phyloP scores from a whole-genome alignment of 2,329 filamentous ascomycete genomes.

The Cladophialophora bantiana region DNA sequence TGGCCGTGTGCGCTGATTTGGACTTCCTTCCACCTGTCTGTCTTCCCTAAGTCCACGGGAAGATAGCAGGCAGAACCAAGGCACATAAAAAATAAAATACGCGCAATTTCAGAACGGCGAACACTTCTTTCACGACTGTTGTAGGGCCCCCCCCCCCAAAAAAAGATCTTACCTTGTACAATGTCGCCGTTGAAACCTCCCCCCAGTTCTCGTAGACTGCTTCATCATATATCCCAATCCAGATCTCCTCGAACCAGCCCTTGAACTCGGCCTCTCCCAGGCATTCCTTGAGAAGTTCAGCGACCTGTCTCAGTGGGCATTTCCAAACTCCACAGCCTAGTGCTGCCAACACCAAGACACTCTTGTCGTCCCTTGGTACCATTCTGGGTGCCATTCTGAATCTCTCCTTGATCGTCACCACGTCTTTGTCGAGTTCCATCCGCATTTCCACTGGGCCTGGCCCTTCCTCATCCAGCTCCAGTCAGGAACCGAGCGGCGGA shows the following conservation, averaged over 20 bases:
- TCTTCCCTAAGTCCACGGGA: no score
- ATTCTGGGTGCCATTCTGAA: slow-evolving; percentile 21
- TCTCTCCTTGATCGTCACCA: slow-evolving; percentile 17
- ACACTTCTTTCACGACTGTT: no score
- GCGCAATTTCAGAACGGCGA: no score
- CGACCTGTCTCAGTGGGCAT: slow-evolving; percentile 21
- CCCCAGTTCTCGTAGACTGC: slow-evolving; percentile 15
- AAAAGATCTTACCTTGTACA: no score
- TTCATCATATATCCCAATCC: slow-evolving; percentile 23
- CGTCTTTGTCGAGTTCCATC: slow-evolving; percentile 20
- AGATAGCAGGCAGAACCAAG: no score
- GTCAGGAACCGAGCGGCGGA: slow-evolving; percentile 13
- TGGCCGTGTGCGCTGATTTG: no score
- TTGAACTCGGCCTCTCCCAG: slow-evolving; percentile 18
- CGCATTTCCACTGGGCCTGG: slow-evolving; percentile 5
- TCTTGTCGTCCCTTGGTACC: slow-evolving; percentile 18
- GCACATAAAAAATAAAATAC: no score
- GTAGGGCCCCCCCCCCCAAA: no score
- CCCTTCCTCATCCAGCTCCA: background rate
- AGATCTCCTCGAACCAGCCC: slow-evolving; percentile 26
- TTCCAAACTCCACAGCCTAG: slow-evolving; percentile 28
- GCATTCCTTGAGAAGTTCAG: slow-evolving; percentile 22
- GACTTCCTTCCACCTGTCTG: no score
- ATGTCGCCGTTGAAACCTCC: slow-evolving; percentile 5
- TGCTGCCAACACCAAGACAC: slow-evolving; percentile 22